Conservation (phyloP, 768 basidiomycete genomes). For the Lactarius quietus region DNA sequence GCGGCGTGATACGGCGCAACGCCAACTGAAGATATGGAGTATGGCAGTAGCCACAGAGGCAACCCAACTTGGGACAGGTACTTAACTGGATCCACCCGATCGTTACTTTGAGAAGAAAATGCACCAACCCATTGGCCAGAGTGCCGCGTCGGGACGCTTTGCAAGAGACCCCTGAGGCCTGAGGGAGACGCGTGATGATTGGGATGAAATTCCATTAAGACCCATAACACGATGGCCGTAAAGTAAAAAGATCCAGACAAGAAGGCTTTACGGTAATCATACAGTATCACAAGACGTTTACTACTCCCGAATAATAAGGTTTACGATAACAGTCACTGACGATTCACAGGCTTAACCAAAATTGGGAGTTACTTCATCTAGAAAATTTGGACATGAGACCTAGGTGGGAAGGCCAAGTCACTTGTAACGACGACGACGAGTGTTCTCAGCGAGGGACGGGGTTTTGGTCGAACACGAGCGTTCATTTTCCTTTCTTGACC, state of each 20-base stretch:
- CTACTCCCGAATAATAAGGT: constrained; percentile 1
- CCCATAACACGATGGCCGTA: background rate
- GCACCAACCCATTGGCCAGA: background rate
- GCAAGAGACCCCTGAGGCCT: background rate
- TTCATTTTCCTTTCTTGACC: constrained; percentile 7
- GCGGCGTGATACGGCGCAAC: background rate
- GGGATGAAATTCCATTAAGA: background rate
- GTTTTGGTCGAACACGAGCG: background rate
- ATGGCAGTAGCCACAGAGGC: background rate
- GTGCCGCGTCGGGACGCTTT: background rate
- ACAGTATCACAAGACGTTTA: background rate
- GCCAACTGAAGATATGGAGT: background rate
- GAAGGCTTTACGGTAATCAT: background rate
- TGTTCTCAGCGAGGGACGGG: background rate
- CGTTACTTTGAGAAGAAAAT: background rate
- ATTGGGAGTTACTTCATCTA: constrained; percentile 6
- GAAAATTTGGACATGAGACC: background rate
- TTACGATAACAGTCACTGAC: constrained; percentile 13
- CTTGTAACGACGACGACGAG: constrained; percentile 16
- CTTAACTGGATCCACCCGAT: background rate
- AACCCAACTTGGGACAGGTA: background rate
- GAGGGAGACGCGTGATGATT: background rate
- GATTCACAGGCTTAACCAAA: constrained; percentile 18
- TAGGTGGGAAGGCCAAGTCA: background rate
- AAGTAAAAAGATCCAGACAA: background rate